Conservation (phyloP, 208 protist species). For the Trypanosoma congolense region DNA sequence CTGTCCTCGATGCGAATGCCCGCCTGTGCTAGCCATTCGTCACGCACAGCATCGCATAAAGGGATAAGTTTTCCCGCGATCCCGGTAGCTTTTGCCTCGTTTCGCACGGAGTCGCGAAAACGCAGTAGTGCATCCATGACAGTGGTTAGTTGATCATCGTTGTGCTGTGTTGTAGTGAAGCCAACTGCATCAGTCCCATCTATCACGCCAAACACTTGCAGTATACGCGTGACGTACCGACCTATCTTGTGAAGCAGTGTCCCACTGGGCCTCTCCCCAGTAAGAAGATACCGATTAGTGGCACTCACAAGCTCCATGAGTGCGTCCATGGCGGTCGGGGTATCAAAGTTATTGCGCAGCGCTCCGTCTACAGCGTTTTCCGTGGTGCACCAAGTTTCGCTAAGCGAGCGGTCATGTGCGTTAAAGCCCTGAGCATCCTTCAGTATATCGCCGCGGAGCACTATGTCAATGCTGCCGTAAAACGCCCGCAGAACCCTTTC, state of each 20-base stretch:
- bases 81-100: constrained; percentile 22
- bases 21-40: constrained; percentile 70
- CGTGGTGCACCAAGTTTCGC: constrained; percentile 23
- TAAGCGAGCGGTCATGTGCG: constrained; percentile 48
- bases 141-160: constrained; percentile 29
- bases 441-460: constrained; percentile 47
- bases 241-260: constrained; percentile 77
- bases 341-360: constrained; percentile 94
- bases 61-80: constrained; percentile 41
- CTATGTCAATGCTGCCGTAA: constrained; percentile 72
- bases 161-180: constrained; percentile 26
- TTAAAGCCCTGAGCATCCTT: constrained; percentile 41
- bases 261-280: constrained; percentile 28
- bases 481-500: constrained; percentile 82
- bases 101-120: constrained; percentile 73
- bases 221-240: constrained; percentile 88
- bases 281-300: constrained; percentile 85
- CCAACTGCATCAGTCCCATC: constrained; percentile 69
- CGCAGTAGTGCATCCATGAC: constrained; percentile 66
- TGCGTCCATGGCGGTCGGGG: constrained; percentile 56
- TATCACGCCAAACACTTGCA: constrained; percentile 91
- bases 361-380: constrained; percentile 81
- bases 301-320: constrained; percentile 73
- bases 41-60: constrained; percentile 72
- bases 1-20: constrained; percentile 83